These are phyloP conservation scores for Rhizopus arrhizus DNA, from an alignment of 371 early-diverging fungal species.

Conservation along the genomic window DNA sequence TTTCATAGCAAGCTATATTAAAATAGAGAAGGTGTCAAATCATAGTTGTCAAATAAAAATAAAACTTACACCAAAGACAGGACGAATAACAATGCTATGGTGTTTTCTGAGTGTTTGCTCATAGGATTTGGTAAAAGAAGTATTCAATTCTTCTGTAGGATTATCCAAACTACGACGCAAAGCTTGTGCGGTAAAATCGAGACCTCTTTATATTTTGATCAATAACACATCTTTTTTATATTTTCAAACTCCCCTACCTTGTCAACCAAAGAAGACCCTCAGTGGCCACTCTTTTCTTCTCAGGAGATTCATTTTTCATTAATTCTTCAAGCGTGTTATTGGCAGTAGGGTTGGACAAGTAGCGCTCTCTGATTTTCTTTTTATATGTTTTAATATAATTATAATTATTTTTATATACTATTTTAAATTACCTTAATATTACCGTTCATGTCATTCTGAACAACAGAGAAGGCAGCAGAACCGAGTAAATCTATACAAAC, in stretches of 20 bases:
- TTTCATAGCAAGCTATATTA: slow-evolving; percentile 83
- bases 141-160: slow-evolving; percentile 77
- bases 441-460: slow-evolving; percentile 82
- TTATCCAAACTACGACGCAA: slow-evolving; percentile 73
- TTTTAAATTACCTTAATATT: slow-evolving; percentile 73
- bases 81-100: slow-evolving; percentile 84
- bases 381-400: background rate
- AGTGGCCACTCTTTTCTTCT: slow-evolving; percentile 82
- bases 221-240: background rate
- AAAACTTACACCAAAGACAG: slow-evolving; percentile 77
- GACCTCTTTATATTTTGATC: slow-evolving; percentile 57
- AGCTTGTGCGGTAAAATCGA: slow-evolving; percentile 87
- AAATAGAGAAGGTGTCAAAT: background rate
- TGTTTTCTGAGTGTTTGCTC: slow-evolving; percentile 73
- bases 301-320: slow-evolving; percentile 69
- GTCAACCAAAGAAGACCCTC: slow-evolving; percentile 94
- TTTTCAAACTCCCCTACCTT: slow-evolving; percentile 51
- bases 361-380: slow-evolving; percentile 85
- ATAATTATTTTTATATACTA: background rate
- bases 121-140: slow-evolving; percentile 86
- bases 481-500: slow-evolving; percentile 63
- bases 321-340: slow-evolving; percentile 83
- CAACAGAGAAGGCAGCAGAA: slow-evolving; percentile 68
- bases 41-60: background rate
- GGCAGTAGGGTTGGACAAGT: slow-evolving; percentile 63